Evolutionary conservation across 768 basidiomycete species (phyloP).

Genomic region (Kwoniella europaea): DNA sequence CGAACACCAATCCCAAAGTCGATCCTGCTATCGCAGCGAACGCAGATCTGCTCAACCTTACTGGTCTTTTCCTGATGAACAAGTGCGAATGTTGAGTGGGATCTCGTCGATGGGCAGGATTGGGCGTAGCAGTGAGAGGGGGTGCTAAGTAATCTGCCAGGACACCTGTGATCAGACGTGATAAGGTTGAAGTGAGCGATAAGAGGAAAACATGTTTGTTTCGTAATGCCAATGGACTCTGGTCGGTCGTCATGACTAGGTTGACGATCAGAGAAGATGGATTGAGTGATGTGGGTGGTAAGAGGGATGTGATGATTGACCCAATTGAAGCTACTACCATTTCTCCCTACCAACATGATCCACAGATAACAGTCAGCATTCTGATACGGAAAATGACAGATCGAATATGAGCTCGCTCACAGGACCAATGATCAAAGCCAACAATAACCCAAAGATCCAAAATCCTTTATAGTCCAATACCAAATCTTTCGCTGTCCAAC

Average conservation of each 20-base stretch:
- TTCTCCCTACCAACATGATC: slow-evolving; percentile 40
- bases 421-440: slow-evolving; percentile 56
- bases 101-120: slow-evolving; percentile 30
- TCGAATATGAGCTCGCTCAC: slow-evolving; percentile 31
- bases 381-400: not conserved
- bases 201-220: slow-evolving; percentile 56
- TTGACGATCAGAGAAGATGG: not conserved
- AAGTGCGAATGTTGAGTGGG: slow-evolving; percentile 35
- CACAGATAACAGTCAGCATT: too few relatives aligned
- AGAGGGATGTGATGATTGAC: slow-evolving; percentile 54
- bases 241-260: slow-evolving; percentile 2
- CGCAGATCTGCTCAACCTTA: slow-evolving; percentile 38
- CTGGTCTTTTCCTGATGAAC: slow-evolving; percentile 35
- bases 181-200: slow-evolving; percentile 51
- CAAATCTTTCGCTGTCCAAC: slow-evolving; percentile 45
- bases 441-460: slow-evolving; percentile 53
- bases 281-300: slow-evolving; percentile 34
- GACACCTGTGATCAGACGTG: slow-evolving; percentile 50
- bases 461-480: slow-evolving; percentile 52
- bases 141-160: slow-evolving; percentile 54
- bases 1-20: slow-evolving; percentile 45
- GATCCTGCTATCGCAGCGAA: slow-evolving; percentile 46
- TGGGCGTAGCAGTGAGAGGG: slow-evolving; percentile 28
- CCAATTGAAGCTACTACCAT: slow-evolving; percentile 56
- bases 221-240: slow-evolving; percentile 41